A percentile compares a stretch with the other conserved stretches of the same genome.
Evolutionary conservation across 1,139 yeast genomes (phyloP).

Genomic region (Pichia sp.): DNA sequence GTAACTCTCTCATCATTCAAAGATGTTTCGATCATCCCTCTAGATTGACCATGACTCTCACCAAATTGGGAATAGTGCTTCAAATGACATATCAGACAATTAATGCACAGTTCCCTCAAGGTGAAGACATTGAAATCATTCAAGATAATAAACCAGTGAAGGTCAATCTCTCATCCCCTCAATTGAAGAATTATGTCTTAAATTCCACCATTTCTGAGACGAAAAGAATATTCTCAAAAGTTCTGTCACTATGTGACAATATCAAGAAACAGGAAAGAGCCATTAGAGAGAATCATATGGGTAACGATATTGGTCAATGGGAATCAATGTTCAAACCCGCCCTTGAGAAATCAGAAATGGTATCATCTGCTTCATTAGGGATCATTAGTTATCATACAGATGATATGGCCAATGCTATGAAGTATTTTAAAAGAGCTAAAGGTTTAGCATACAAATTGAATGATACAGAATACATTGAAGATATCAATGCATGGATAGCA

Average conservation of each 20-base stretch:
- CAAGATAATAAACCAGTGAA: conserved; percentile 9
- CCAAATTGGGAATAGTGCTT: conserved; percentile 16
- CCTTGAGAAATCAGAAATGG: conserved; percentile 18
- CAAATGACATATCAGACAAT: conserved; percentile 15
- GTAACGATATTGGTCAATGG: conserved; percentile 10
- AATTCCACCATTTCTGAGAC: conserved; percentile 13
- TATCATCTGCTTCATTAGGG: conserved; percentile 18
- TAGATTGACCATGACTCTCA: conserved; percentile 14
- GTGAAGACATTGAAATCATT: conserved; percentile 11
- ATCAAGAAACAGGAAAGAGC: conserved; percentile 11
- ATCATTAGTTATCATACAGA: conserved; percentile 13
- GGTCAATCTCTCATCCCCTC: conserved; percentile 9
- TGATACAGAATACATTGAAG: conserved; percentile 14
- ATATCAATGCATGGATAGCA: conserved; percentile 15
- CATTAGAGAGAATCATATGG: conserved; percentile 7
- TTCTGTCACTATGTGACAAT: conserved; percentile 14
- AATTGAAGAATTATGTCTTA: conserved; percentile 12
- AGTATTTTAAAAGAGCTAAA: conserved; percentile 15
- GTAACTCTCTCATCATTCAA: conserved; percentile 16
- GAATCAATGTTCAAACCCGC: conserved; percentile 15
- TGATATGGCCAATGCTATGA: conserved; percentile 8
- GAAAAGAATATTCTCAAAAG: conserved; percentile 13
- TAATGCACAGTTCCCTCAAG: conserved; percentile 10
- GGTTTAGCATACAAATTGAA: conserved; percentile 13
- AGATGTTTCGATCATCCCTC: conserved; percentile 18